Percentiles rank a stretch among this genome's conserved stretches.
These are phyloP conservation scores for Cymbidium sinense DNA, from an alignment of 106 monocot species.

Conservation along the genomic window DNA sequence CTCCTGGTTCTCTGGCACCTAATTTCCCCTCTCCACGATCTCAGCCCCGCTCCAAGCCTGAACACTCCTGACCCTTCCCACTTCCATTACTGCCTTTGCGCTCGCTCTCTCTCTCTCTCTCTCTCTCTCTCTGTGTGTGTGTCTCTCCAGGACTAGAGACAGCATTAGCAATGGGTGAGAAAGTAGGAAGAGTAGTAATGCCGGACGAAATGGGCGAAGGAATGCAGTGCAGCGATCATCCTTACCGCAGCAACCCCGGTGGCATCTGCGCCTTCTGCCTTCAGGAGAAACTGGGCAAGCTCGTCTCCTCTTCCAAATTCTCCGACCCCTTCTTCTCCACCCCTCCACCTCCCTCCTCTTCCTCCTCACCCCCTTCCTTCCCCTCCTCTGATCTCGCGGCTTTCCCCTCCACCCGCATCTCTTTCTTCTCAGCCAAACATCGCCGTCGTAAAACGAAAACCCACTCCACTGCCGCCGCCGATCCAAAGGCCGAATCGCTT, in stretches of 20 bases:
- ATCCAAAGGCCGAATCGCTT: neutral
- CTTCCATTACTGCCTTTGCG: neutral
- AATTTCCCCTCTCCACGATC: neutral
- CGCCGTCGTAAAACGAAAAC: neutral
- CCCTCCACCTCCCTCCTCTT: slow-evolving; percentile 26
- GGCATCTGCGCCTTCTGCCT: slow-evolving; percentile 79
- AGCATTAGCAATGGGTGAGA: neutral
- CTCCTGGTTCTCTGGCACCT: neutral
- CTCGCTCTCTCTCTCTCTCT: neutral
- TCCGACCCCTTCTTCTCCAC: slow-evolving; percentile 27
- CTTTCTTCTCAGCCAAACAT: slow-evolving; percentile 2
- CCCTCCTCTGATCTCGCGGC: slow-evolving; percentile 1
- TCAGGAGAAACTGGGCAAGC: slow-evolving; percentile 77
- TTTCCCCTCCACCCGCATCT: slow-evolving; percentile 13
- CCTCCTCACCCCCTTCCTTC: slow-evolving; percentile 30
- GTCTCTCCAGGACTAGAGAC: neutral
- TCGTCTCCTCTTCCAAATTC: slow-evolving; percentile 54
- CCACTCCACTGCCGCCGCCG: neutral
- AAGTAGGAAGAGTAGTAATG: neutral
- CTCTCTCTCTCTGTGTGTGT: neutral
- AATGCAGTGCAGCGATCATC: slow-evolving; percentile 61
- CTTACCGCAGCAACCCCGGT: slow-evolving; percentile 47
- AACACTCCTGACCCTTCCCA: neutral
- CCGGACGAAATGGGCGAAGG: slow-evolving; percentile 8
- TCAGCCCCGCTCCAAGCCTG: neutral